Evolutionary conservation across 192 early-diverging fungal species (phyloP).

Genomic region (Dimargaris verticillata): DNA sequence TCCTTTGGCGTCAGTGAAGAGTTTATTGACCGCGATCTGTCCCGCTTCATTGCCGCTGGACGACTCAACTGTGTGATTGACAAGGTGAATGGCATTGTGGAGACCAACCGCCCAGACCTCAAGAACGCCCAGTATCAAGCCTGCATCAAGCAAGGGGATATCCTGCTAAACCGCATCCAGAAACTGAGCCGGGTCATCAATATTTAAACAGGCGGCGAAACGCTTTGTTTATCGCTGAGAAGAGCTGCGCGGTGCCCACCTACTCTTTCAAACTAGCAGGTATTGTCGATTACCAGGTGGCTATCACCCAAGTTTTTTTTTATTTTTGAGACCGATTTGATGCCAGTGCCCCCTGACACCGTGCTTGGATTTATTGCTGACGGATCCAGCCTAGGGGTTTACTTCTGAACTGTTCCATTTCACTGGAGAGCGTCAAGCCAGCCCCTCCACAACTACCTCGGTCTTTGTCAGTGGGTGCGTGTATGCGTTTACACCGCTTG

Average conservation of each 20-base stretch:
- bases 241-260: neutral
- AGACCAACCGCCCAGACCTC: slow-evolving; percentile 92
- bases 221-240: neutral
- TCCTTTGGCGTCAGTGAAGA: slow-evolving; percentile 91
- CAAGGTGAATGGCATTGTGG: slow-evolving; percentile 94
- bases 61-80: slow-evolving; percentile 97
- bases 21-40: slow-evolving; percentile 93
- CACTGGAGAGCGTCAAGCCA: no score
- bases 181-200: slow-evolving; percentile 88
- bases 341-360: no score
- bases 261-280: neutral
- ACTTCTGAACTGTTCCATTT: no score
- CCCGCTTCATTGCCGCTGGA: slow-evolving; percentile 86
- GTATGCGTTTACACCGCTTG: no score
- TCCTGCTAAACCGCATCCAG: slow-evolving; percentile 87
- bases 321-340: neutral
- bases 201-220: slow-evolving; percentile 32
- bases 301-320: neutral
- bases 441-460: no score
- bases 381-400: no score
- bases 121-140: slow-evolving; percentile 98
- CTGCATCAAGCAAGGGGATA: slow-evolving; percentile 91
- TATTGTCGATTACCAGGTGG: neutral
- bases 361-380: no score
- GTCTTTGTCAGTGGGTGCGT: no score